phyloP scores from a whole-genome alignment of 495 filamentous ascomycete species.

The Rhypophila decipiens region DNA sequence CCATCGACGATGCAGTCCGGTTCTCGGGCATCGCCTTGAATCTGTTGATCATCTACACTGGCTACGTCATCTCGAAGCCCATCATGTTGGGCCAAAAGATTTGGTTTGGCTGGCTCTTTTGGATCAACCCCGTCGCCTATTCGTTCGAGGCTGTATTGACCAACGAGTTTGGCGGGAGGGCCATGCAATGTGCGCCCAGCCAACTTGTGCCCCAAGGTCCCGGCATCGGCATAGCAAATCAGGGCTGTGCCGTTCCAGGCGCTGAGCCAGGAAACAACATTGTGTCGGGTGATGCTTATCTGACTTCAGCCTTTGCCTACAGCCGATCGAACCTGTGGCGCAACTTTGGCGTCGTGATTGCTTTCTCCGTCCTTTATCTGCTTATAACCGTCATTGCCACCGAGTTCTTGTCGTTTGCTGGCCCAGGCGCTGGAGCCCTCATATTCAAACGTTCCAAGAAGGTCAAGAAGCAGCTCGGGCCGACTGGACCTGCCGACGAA shows the following conservation, averaged over 20 bases:
- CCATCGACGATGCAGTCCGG: constrained; percentile 54
- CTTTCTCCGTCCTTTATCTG: constrained; percentile 64
- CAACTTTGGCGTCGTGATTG: constrained; percentile 71
- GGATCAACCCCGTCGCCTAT: constrained; percentile 72
- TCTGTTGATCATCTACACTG: constrained; percentile 72
- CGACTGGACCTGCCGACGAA: constrained; percentile 21
- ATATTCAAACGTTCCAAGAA: constrained; percentile 28
- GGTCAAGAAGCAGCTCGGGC: constrained; percentile 23
- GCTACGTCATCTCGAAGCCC: constrained; percentile 62
- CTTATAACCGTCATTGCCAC: constrained; percentile 57
- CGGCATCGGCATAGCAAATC: constrained; percentile 40
- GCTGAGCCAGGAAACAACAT: constrained; percentile 41
- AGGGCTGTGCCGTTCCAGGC: constrained; percentile 56
- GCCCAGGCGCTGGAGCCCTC: constrained; percentile 22
- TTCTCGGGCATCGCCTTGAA: constrained; percentile 52
- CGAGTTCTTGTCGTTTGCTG: constrained; percentile 46
- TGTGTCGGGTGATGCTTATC: constrained; percentile 56
- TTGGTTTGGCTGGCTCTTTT: constrained; percentile 72
- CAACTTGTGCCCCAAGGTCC: constrained; percentile 57
- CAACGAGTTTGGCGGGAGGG: constrained; percentile 60
- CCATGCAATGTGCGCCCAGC: constrained; percentile 39
- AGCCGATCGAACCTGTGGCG: constrained; percentile 65
- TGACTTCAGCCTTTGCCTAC: constrained; percentile 52
- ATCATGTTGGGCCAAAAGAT: constrained; percentile 55
- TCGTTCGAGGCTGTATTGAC: constrained; percentile 62